A percentile compares a stretch with the other conserved stretches of the same genome.
Evolutionary conservation across 768 basidiomycete genomes (phyloP).

Genomic region (Suillus lakei): DNA sequence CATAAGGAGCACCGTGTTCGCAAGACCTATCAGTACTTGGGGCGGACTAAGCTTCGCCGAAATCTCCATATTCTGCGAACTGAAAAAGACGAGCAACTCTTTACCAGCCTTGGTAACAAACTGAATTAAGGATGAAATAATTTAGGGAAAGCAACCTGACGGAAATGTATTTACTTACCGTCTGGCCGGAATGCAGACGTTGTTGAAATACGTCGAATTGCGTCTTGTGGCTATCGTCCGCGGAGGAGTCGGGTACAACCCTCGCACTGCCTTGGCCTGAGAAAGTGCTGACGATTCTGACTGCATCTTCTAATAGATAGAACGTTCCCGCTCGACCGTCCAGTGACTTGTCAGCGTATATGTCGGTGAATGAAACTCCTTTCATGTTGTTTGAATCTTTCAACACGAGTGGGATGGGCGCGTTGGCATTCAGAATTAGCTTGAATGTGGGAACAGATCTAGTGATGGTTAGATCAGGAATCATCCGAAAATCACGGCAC

Average conservation of each 20-base stretch:
- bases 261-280: slow-evolving; percentile 55
- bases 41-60: slow-evolving; percentile 57
- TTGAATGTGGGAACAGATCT: slow-evolving; percentile 43
- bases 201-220: slow-evolving; percentile 54
- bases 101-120: slow-evolving; percentile 59
- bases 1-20: slow-evolving; percentile 53
- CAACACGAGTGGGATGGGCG: slow-evolving; percentile 56
- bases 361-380: slow-evolving; percentile 40
- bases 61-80: slow-evolving; percentile 52
- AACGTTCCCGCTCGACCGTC: slow-evolving; percentile 64
- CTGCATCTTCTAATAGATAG: slow-evolving; percentile 52
- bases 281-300: slow-evolving; percentile 56
- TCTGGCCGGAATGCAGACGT: slow-evolving; percentile 55
- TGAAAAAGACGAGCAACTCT: slow-evolving; percentile 62
- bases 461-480: background rate
- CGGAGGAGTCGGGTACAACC: slow-evolving; percentile 44
- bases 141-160: background rate
- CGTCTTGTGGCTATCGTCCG: slow-evolving; percentile 45
- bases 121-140: slow-evolving; percentile 37
- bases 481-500: slow-evolving; percentile 4
- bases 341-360: slow-evolving; percentile 38
- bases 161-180: slow-evolving; percentile 44
- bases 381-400: slow-evolving; percentile 42
- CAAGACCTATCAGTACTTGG: slow-evolving; percentile 44
- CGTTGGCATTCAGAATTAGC: slow-evolving; percentile 53